A percentile compares a stretch with the other conserved stretches of the same genome.
Conservation (phyloP, 2,329 filamentous ascomycete species). For the Tricladium varicosporioides region DNA sequence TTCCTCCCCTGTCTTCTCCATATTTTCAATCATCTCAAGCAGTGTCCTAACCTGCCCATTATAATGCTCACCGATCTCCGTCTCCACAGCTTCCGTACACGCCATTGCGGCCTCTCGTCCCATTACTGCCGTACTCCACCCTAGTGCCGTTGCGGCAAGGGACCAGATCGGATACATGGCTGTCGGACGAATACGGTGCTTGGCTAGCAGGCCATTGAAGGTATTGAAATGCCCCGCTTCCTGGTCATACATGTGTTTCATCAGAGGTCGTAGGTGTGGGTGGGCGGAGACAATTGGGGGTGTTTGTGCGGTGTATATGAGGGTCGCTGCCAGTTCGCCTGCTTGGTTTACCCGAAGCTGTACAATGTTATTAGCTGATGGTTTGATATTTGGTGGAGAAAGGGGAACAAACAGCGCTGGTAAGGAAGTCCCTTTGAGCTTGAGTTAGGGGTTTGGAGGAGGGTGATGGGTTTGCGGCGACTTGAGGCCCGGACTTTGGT, state of each 20-base stretch:
- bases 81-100: conserved; percentile 97
- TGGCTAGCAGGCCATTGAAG: conserved; percentile 80
- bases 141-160: conserved; percentile 73
- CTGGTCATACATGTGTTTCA: conserved; percentile 98
- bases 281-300: conserved; percentile 76
- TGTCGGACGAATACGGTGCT: conserved; percentile 88
- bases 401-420: conserved; percentile 59
- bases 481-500: conserved; percentile 35
- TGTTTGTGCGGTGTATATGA: conserved; percentile 90
- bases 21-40: conserved; percentile 75
- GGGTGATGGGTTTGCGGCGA: conserved; percentile 17
- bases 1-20: conserved; percentile 75
- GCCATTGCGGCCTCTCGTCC: conserved; percentile 96
- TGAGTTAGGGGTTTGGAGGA: conserved; percentile 54
- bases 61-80: conserved; percentile 94
- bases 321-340: conserved; percentile 91
- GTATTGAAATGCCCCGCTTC: conserved; percentile 83
- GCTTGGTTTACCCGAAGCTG: conserved; percentile 94
- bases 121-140: conserved; percentile 86
- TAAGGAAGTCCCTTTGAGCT: conserved; percentile 71
- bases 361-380: not conserved
- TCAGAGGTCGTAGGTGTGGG: conserved; percentile 83
- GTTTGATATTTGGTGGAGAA: not conserved
- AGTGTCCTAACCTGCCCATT: conserved; percentile 85
- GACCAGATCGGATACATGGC: conserved; percentile 91